Conservation (phyloP, 108 stramenopile genomes). For the Nitzschia putrida region DNA sequence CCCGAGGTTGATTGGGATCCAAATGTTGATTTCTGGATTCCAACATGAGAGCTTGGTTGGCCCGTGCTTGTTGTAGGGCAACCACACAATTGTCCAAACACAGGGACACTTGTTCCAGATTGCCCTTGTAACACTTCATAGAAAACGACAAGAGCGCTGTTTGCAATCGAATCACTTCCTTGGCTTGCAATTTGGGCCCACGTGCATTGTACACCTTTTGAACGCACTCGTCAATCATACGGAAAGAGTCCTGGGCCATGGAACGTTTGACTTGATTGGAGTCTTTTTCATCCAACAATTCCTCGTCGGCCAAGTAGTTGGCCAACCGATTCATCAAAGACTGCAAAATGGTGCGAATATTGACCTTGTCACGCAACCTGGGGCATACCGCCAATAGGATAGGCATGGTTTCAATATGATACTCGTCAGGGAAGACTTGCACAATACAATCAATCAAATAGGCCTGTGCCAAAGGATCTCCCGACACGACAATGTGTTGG, state of each 20-base stretch:
- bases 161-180: constrained; percentile 92
- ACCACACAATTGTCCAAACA: constrained; percentile 79
- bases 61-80: constrained; percentile 64
- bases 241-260: constrained; percentile 81
- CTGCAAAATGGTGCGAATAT: constrained; percentile 91
- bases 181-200: constrained; percentile 72
- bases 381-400: constrained; percentile 86
- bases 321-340: constrained; percentile 91
- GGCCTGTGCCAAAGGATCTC: constrained; percentile 95
- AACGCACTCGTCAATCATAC: constrained; percentile 91
- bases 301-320: constrained; percentile 79
- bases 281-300: constrained; percentile 75
- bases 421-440: constrained; percentile 98
- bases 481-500: constrained; percentile 88
- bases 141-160: constrained; percentile 88
- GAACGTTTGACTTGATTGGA: constrained; percentile 71
- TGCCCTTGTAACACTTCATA: constrained; percentile 90
- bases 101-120: constrained; percentile 80
- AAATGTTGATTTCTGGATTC: constrained; percentile 15
- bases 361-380: constrained; percentile 93
- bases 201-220: constrained; percentile 83
- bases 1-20: background rate
- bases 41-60: constrained; percentile 52
- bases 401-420: constrained; percentile 94
- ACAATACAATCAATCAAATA: constrained; percentile 98